Evolutionary conservation across 805 yeast species (phyloP).

Genomic region (Wickerhamiella lipophila): DNA sequence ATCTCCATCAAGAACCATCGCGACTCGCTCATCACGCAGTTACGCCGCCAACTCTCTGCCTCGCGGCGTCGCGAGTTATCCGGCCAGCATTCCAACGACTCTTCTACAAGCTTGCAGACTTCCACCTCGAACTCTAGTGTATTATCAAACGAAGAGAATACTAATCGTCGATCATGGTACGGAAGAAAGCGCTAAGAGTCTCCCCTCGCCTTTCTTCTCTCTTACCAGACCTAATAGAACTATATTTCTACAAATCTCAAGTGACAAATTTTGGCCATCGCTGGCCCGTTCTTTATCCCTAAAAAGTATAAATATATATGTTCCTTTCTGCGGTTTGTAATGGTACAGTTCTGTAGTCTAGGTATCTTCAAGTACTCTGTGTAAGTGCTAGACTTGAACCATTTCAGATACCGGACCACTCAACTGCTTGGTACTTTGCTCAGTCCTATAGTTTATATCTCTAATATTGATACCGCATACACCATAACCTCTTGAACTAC

Average conservation of each 20-base stretch:
- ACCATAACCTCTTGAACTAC: no score
- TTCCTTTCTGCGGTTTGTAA: not conserved
- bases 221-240: not conserved
- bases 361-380: no score
- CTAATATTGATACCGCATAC: no score
- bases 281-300: not conserved
- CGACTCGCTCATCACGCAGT: conserved; percentile 4
- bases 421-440: no score
- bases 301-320: not conserved
- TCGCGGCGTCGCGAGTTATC: conserved; percentile 11
- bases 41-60: conserved; percentile 12
- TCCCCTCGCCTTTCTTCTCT: no score
- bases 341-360: not conserved
- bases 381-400: no score
- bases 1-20: conserved; percentile 5
- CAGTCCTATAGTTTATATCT: no score
- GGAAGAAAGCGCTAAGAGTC: conserved; percentile 3
- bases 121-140: not conserved
- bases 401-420: no score
- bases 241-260: not conserved
- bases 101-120: conserved; percentile 8
- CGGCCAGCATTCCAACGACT: conserved; percentile 4
- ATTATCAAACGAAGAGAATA: conserved; percentile 4
- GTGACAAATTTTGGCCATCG: conserved; percentile 5
- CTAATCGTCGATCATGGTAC: conserved; percentile 4